phyloP scores from a whole-genome alignment of 2,329 filamentous ascomycete genomes.

The Cladophialophora bantiana region DNA sequence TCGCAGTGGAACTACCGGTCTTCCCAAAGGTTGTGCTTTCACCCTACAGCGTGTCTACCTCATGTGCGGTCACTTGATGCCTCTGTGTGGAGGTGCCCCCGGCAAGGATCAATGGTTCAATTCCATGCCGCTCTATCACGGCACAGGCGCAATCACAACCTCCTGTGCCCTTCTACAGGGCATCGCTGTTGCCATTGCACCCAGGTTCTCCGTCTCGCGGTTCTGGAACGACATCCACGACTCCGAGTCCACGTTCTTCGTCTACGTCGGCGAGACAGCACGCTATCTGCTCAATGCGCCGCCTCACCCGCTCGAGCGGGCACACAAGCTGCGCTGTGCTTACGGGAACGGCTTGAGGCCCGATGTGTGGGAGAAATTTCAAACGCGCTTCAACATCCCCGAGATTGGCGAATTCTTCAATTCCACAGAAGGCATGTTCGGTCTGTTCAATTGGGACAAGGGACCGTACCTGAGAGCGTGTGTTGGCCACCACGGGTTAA shows the following conservation, averaged over 20 bases:
- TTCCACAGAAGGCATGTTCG: conserved; percentile 74
- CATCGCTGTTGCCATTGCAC: conserved; percentile 50
- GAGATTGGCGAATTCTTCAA: conserved; percentile 78
- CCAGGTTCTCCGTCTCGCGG: conserved; percentile 43
- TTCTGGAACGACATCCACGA: conserved; percentile 43
- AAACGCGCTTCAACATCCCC: conserved; percentile 48
- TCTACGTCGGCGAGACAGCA: conserved; percentile 60
- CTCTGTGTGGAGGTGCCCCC: conserved; percentile 20
- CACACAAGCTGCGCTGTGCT: conserved; percentile 54
- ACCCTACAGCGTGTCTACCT: conserved; percentile 58
- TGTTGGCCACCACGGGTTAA: conserved; percentile 74
- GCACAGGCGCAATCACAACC: conserved; percentile 70
- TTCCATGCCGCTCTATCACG: conserved; percentile 81
- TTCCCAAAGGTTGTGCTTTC: conserved; percentile 74
- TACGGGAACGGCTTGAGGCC: conserved; percentile 57
- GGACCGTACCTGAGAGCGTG: conserved; percentile 68
- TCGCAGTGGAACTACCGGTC: conserved; percentile 65
- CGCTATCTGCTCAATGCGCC: conserved; percentile 57
- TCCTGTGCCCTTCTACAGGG: conserved; percentile 61
- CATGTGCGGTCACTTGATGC: conserved; percentile 43
- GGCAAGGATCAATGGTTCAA: conserved; percentile 71
- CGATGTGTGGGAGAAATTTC: conserved; percentile 59
- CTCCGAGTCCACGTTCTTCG: conserved; percentile 63
- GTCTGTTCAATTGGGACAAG: conserved; percentile 65
- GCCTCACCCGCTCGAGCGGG: conserved; percentile 53